Evolutionary conservation across 257 asterid species (phyloP), one percentile per base, ranked within the genome.

Genomic region (Coffea canephora): DNA sequence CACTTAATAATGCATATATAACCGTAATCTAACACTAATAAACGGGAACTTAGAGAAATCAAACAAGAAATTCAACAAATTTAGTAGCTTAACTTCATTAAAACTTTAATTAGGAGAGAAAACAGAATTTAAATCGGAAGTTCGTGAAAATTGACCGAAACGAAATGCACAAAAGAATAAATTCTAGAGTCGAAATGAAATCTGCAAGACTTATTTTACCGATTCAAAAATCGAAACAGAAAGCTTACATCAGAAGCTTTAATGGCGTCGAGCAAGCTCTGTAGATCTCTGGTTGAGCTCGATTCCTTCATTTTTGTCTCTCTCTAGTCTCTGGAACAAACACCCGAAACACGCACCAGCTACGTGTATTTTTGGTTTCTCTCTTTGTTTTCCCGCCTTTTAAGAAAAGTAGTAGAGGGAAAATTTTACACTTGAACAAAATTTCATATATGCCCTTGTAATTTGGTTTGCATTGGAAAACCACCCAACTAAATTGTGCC

Each of bases 181-280:
- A 3, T 14, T 7, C 6, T 74, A 10, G 11, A 23, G 49, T 69
- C n/a, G 23, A 75, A 75, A 54, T 59, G 65, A 25, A 34, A 75
- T 39, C 7, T 31, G 76, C 68, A 49, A 39, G 36, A 31, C 73
- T 70, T 49, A 27, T 59, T 54, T 36, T 54, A 75, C 74, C 43
- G 45, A 27, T n/a, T 7, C 27, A 43, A 34, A 78, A 25, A 69
- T 12, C 14, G 48, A 84, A 80, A 69, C 19, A 81, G 55, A 82
- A 79, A 84, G 69, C 90, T 91, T 79, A 82, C 99, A 82, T 91
- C 98, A 12, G 97, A 88, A 39, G 94, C 81, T 88, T 83, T 88
- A 79, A 93, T 89, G 65, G 91, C 91, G 69, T 89, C 90, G 3
- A 95, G 87, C 59, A 93, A 82, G 85, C 80, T 71, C 82, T 84